phyloP scores from a whole-genome alignment of 2,329 filamentous ascomycete genomes.

The Apiospora kogelbergensis region DNA sequence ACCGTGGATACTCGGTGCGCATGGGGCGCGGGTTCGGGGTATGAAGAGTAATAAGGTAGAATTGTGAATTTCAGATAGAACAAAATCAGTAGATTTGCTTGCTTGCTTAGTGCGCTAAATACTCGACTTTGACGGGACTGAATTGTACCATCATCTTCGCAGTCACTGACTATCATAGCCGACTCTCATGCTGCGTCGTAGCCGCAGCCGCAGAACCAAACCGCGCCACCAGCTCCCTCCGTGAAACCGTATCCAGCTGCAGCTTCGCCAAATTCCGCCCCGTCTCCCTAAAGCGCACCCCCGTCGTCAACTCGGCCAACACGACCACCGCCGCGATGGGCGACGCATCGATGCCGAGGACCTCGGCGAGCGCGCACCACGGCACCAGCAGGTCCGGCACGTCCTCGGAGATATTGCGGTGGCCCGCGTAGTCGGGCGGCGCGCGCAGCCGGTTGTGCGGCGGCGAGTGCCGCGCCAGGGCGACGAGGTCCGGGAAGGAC shows the following conservation, averaged over 20 bases:
- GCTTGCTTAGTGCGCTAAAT: not conserved
- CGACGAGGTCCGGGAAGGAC: constrained; percentile 22
- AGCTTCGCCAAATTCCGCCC: constrained; percentile 18
- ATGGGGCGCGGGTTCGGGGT: constrained; percentile 9
- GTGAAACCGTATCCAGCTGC: constrained; percentile 10
- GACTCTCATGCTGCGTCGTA: not conserved
- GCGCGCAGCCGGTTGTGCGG: constrained; percentile 24
- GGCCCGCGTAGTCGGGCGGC: constrained; percentile 18
- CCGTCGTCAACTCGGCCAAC: constrained; percentile 21
- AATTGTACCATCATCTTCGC: too few relatives aligned
- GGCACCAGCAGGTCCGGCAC: constrained; percentile 22
- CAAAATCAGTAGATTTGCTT: not conserved
- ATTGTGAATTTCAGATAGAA: not conserved
- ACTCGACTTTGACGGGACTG: not conserved
- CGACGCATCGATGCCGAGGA: constrained; percentile 21
- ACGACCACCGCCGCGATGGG: constrained; percentile 21
- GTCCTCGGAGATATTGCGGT: constrained; percentile 25
- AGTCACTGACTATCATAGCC: too few relatives aligned
- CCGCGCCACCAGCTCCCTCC: constrained; percentile 12
- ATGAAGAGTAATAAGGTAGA: constrained; percentile 3
- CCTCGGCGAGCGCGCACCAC: constrained; percentile 22
- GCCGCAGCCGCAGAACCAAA: not conserved
- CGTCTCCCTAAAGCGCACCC: constrained; percentile 15
- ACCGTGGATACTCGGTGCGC: constrained; percentile 12
- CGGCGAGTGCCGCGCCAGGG: constrained; percentile 21